These are phyloP conservation scores for Blepharisma stoltei DNA, from an alignment of 73 alveolate genomes.

Conservation along the genomic window DNA sequence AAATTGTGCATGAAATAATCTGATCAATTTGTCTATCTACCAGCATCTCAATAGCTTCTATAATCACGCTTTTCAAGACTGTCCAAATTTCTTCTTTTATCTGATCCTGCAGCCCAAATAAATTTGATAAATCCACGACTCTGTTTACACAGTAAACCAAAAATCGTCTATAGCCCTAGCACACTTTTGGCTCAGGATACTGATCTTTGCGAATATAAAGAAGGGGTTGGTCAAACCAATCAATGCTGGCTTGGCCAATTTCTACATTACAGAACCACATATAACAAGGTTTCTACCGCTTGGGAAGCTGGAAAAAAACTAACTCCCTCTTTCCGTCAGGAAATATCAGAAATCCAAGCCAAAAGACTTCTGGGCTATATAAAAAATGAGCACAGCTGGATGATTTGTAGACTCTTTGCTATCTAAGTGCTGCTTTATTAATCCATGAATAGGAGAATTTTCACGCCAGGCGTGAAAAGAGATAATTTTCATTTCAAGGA, in stretches of 20 bases:
- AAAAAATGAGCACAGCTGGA: slow-evolving; percentile 49
- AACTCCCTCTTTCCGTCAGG: no score
- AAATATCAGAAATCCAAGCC: no score
- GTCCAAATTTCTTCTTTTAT: slow-evolving; percentile 53
- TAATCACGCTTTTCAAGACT: slow-evolving; percentile 46
- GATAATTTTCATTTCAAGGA: slow-evolving; percentile 6
- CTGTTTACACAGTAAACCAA: slow-evolving; percentile 47
- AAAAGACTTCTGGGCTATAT: no score
- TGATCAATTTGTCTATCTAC: slow-evolving; percentile 56
- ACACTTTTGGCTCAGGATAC: no score
- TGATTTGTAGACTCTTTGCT: slow-evolving; percentile 6
- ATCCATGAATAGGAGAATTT: slow-evolving; percentile 13
- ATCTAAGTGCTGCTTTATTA: background rate
- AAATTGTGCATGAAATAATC: slow-evolving; percentile 59
- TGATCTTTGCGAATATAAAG: no score
- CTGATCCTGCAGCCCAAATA: slow-evolving; percentile 38
- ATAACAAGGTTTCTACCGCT: no score
- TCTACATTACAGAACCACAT: no score
- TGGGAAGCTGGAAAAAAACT: no score
- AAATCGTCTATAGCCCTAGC: slow-evolving; percentile 57
- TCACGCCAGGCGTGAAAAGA: slow-evolving; percentile 33
- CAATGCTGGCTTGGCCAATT: no score
- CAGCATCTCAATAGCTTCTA: slow-evolving; percentile 45
- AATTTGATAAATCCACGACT: slow-evolving; percentile 39
- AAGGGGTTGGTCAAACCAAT: no score